Evolutionary conservation across 768 basidiomycete species (phyloP).

Genomic region (Cyathus striatus): DNA sequence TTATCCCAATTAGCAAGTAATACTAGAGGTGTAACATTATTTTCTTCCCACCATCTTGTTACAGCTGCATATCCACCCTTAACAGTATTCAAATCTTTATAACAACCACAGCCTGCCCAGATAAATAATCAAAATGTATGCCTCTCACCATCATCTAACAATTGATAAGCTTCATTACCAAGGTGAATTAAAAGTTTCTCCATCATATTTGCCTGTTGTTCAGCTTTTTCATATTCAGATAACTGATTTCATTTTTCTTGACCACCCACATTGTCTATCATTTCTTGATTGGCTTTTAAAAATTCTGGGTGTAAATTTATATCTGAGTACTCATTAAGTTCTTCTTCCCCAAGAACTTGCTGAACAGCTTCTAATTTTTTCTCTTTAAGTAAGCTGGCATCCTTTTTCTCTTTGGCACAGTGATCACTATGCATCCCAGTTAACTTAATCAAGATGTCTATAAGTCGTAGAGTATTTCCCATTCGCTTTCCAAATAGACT

Average conservation of each 20-base stretch:
- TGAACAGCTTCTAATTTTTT: constrained; percentile 12
- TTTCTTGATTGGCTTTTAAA: constrained; percentile 6
- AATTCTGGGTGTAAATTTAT: constrained; percentile 5
- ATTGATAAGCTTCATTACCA: constrained; percentile 9
- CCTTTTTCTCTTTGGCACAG: constrained; percentile 21
- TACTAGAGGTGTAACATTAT: not conserved
- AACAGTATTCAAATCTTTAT: constrained; percentile 26
- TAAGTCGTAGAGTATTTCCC: constrained; percentile 5
- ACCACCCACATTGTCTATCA: constrained; percentile 11
- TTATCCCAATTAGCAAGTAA: not conserved
- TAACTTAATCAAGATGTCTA: constrained; percentile 12
- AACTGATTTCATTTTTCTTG: constrained; percentile 8
- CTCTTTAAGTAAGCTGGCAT: constrained; percentile 11
- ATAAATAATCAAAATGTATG: constrained; percentile 17
- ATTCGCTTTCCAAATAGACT: constrained; percentile 13
- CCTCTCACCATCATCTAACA: constrained; percentile 10
- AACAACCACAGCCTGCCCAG: constrained; percentile 25
- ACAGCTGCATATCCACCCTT: constrained; percentile 17
- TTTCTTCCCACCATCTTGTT: constrained; percentile 20
- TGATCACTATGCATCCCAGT: constrained; percentile 14
- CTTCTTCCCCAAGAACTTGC: constrained; percentile 15
- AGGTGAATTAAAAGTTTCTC: constrained; percentile 6
- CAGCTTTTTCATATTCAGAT: constrained; percentile 5
- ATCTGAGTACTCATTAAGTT: constrained; percentile 10
- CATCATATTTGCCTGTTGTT: constrained; percentile 8